A percentile compares a stretch with the other conserved stretches of the same genome.
phyloP scores from a whole-genome alignment of 352 stramenopile genomes.

The Phytopythium boreale region DNA sequence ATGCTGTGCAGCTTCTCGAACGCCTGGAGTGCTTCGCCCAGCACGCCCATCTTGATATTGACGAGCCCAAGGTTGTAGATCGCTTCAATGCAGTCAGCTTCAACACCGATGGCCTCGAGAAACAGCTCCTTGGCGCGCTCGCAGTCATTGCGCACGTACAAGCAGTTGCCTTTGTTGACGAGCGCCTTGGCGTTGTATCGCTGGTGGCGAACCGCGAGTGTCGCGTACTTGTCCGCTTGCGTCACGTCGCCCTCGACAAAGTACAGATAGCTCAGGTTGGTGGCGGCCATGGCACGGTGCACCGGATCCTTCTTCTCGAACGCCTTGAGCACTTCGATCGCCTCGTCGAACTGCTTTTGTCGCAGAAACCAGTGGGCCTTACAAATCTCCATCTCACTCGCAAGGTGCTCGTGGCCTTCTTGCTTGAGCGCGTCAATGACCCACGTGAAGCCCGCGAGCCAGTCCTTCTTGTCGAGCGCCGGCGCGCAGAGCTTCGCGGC shows the following conservation, averaged over 20 bases:
- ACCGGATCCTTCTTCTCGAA: slow-evolving; percentile 95
- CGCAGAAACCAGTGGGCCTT: slow-evolving; percentile 89
- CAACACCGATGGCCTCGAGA: slow-evolving; percentile 92
- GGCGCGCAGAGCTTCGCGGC: slow-evolving; percentile 93
- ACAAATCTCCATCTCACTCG: slow-evolving; percentile 90
- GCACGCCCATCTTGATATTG: slow-evolving; percentile 86
- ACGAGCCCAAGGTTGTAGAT: slow-evolving; percentile 96
- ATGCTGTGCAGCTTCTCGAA: slow-evolving; percentile 98
- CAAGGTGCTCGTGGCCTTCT: slow-evolving; percentile 87
- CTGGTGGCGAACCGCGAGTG: slow-evolving; percentile 90
- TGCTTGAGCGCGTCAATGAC: slow-evolving; percentile 92
- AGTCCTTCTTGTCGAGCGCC: slow-evolving; percentile 91
- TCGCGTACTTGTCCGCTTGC: slow-evolving; percentile 91
- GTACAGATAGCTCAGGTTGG: slow-evolving; percentile 96
- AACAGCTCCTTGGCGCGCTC: slow-evolving; percentile 94
- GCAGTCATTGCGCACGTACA: slow-evolving; percentile 93
- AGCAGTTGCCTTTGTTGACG: slow-evolving; percentile 97
- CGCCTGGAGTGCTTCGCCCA: slow-evolving; percentile 91
- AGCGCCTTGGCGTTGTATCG: slow-evolving; percentile 96
- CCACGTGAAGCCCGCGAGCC: slow-evolving; percentile 92
- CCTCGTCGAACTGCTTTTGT: slow-evolving; percentile 92
- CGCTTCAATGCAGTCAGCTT: slow-evolving; percentile 93
- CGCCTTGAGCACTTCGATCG: slow-evolving; percentile 92
- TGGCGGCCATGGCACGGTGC: slow-evolving; percentile 92
- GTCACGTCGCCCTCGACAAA: slow-evolving; percentile 93